A percentile compares a stretch with the other conserved stretches of the same genome.
phyloP scores from a whole-genome alignment of 202 grass and related monocot species.

The Elaeis oleifera region DNA sequence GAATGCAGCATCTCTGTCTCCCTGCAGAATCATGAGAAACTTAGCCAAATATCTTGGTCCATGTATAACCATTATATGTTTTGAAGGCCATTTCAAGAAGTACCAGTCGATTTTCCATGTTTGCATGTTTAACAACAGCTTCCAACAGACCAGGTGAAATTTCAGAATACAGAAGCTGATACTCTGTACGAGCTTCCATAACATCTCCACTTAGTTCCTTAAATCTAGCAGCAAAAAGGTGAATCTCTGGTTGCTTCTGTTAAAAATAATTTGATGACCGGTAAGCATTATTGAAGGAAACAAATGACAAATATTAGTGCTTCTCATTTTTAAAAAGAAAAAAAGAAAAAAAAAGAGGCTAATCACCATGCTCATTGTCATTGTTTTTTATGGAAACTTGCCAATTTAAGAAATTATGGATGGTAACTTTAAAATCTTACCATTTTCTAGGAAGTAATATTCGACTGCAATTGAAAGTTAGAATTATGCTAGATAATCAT shows the following conservation, averaged over 20 bases:
- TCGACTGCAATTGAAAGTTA: too few species aligned
- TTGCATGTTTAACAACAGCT: conserved; percentile 84
- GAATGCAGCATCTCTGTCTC: conserved; percentile 59
- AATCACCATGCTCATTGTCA: too few species aligned
- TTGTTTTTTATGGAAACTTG: too few species aligned
- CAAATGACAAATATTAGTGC: too few species aligned
- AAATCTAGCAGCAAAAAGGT: conserved; percentile 78
- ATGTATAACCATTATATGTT: neutral
- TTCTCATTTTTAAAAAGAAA: too few species aligned
- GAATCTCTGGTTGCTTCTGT: conserved; percentile 98
- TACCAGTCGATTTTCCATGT: conserved; percentile 93
- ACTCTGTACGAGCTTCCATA: conserved; percentile 63
- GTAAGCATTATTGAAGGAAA: too few species aligned
- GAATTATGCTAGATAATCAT: too few species aligned
- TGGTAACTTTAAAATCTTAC: too few species aligned
- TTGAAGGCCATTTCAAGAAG: neutral
- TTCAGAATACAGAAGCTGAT: conserved; percentile 78
- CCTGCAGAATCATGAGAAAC: conserved; percentile 39
- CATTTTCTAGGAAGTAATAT: too few species aligned
- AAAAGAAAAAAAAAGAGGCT: too few species aligned
- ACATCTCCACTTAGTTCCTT: conserved; percentile 78
- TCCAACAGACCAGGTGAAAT: conserved; percentile 76
- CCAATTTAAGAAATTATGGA: too few species aligned
- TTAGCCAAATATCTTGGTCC: conserved; percentile 12
- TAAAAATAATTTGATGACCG: neutral